Base-by-base conservation (phyloP, 2,329 filamentous ascomycete species). In the Thermoascus crustaceus region DNA sequence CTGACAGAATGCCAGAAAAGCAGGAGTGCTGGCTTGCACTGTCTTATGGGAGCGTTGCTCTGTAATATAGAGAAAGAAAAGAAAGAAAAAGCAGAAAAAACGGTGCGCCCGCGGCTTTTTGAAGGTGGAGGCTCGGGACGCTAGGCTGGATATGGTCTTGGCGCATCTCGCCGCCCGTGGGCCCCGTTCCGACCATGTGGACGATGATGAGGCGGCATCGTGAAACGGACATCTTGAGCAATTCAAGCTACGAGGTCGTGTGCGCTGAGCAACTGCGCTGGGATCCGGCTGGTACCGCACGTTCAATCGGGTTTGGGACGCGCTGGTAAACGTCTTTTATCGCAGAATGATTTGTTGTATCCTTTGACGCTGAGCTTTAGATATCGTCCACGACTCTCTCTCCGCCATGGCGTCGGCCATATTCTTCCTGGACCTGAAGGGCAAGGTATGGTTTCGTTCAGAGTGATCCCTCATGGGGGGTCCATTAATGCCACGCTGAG, bases 401-500 rank as follows among this genome's bases (percentile, higher is more conserved):
- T 41, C 54, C 66, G 72, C 52, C 60, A 98, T 98, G 91, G 91
- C 91, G 52, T 98, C 91, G 42, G 91, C 91, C 47, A 63, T 98
- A 56, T 98, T 98, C 76, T 98, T 98, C 64, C 82, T 98, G 55
- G 91, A 98, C 66, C 76, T 98, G 50, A 98, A 98, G 86, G 91
- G 91, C 85, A 98, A 98, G 83, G 87, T 93, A 64, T 44, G 69
- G n/a, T n/a, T 41, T 21, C 13, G n/a, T 22, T 16, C 7, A 10
- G 26, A 8, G 18, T 14, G n/a, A 7, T 14, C n/a, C n/a, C n/a
- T n/a, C n/a, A n/a, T n/a, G 7, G 7, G 13, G 13, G 13, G 14
- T 13, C n/a, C 11, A 11, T 5, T n/a, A 3, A 3, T 3, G 17
- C 23, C 14, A 11, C 11, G 22, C 16, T 10, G 11, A 22, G n/a